phyloP scores from a whole-genome alignment of 306 rosid genomes.

The Medicago lupulina region DNA sequence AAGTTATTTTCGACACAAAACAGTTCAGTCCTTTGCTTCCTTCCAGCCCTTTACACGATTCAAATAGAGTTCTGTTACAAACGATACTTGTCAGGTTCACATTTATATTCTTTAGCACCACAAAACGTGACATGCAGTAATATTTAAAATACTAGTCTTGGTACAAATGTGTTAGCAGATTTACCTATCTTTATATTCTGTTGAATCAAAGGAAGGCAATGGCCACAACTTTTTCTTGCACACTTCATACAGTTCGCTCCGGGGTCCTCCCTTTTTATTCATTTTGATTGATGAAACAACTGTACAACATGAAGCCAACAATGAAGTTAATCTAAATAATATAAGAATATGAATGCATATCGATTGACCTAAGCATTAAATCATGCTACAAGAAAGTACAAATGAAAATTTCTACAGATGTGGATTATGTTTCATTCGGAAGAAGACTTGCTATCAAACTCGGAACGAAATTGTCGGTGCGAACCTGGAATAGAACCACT shows the following conservation, averaged over 20 bases:
- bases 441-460: conserved; percentile 6
- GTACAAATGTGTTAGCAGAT: conserved; percentile 16
- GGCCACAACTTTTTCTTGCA: conserved; percentile 87
- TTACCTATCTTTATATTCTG: conserved; percentile 73
- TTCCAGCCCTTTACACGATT: conserved; percentile 57
- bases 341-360: background rate
- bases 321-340: background rate
- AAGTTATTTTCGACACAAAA: conserved; percentile 59
- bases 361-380: conserved; percentile 23
- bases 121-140: background rate
- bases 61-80: conserved; percentile 53
- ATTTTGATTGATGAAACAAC: conserved; percentile 61
- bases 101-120: background rate
- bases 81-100: conserved; percentile 27
- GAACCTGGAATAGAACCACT: conserved; percentile 58
- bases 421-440: background rate
- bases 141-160: background rate
- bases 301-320: conserved; percentile 43
- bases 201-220: conserved; percentile 63
- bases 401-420: background rate
- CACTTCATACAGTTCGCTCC: conserved; percentile 59
- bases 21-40: conserved; percentile 59
- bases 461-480: conserved; percentile 36
- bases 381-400: conserved; percentile 14
- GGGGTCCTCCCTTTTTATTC: conserved; percentile 87